Base-by-base conservation (phyloP, 306 rosid species). In the Sesbania bispinosa region DNA sequence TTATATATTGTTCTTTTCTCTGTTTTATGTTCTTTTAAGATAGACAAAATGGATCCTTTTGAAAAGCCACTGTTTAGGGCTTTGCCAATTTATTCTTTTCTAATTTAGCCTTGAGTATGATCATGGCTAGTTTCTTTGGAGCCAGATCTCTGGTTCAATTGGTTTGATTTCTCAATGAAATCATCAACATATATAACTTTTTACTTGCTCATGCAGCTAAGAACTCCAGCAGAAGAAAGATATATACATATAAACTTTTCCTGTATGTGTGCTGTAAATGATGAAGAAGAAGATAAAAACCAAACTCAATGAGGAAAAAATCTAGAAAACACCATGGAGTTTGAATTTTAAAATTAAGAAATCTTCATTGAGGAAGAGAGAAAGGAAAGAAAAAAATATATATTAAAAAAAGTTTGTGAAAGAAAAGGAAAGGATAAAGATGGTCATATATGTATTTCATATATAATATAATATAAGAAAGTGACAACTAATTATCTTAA, bases 31-130 rank as follows among this genome's bases (percentile, higher is more conserved):
- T 77, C 73, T 43, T 74, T 74, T 71, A n/a, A n/a, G n/a, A n/a
- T 29, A 33, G 61, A 67, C 58, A 77, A 45, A 57, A 57, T 66
- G 76, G 69, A 74, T 80, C 85, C 77, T 55, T 70, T 62, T 73
- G n/a, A 69, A 57, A 39, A 46, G 61, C 61, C 74, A 53, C 74
- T 72, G 26, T 42, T 85, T 79, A 79, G 84, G 81, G 87, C 74
- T 70, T 69, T 54, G 10, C 61, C 61, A 39, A 58, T 78, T 73
- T 51, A 27, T 67, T 27, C 59, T 27, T 71, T 68, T 73, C 19
- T 53, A 13, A 29, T 47, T 52, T 43, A 68, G 63, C 32, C 63
- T 39, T 65, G 38, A 68, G 72, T 71, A 74, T 62, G 73, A 63
- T 66, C 32, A 35, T 54, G 67, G 39, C 32, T 71, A n/a, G n/a